These are phyloP conservation scores for Escovopsis weberi DNA, from an alignment of 2,329 filamentous ascomycete genomes.

Conservation along the genomic window DNA sequence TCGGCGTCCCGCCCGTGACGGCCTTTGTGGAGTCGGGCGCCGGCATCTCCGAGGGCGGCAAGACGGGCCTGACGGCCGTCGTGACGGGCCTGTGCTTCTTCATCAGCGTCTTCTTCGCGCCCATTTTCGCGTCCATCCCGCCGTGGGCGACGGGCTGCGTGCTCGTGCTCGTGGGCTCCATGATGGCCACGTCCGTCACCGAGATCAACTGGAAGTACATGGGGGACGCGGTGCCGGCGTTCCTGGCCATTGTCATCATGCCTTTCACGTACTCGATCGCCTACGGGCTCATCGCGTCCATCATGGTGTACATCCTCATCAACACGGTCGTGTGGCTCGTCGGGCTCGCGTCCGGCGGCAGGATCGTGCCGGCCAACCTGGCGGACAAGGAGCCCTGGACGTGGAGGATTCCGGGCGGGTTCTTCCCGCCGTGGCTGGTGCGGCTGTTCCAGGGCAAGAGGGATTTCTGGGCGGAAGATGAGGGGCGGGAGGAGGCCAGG, in stretches of 20 bases:
- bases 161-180: conserved; percentile 72
- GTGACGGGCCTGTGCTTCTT: conserved; percentile 71
- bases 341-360: conserved; percentile 49
- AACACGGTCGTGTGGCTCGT: conserved; percentile 59
- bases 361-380: conserved; percentile 61
- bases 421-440: conserved; percentile 60
- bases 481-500: conserved; percentile 4
- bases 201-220: conserved; percentile 86
- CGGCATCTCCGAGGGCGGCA: conserved; percentile 75
- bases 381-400: conserved; percentile 69
- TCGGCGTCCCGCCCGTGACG: conserved; percentile 69
- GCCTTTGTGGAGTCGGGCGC: conserved; percentile 84
- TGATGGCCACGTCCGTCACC: conserved; percentile 66
- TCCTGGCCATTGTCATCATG: conserved; percentile 74
- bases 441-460: conserved; percentile 52
- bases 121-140: conserved; percentile 79
- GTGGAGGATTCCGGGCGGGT: conserved; percentile 58
- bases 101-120: conserved; percentile 76
- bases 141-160: conserved; percentile 83
- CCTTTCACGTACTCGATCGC: conserved; percentile 84
- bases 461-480: conserved; percentile 50
- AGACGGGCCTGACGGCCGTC: conserved; percentile 73
- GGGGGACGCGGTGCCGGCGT: conserved; percentile 72
- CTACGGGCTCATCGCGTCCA: conserved; percentile 70
- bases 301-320: conserved; percentile 61